Evolutionary conservation across 2,329 filamentous ascomycete genomes (phyloP), one percentile per base, ranked within the genome.

Genomic region (Epichloe baconii): DNA sequence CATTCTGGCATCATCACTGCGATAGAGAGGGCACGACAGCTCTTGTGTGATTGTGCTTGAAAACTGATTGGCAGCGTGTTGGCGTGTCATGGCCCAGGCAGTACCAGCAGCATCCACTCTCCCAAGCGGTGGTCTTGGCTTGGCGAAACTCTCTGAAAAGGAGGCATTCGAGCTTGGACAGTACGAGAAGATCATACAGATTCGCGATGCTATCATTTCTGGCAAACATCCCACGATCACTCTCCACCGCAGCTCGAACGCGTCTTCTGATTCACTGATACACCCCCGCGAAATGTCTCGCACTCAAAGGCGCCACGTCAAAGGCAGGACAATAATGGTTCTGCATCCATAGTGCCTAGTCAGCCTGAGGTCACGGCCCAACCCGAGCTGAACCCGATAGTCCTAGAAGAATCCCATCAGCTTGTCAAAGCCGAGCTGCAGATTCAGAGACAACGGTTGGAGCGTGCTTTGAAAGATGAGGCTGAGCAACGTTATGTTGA

Each of bases 351-450:
- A 37, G 46, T 34, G 40, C 43, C 26, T 23, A 14, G 37, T 23
- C 44, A 63, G 56, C 69, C 63, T 60, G 69, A 68, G 54, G 74
- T 70, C 60, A 68, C 76, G 57, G 68, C 71, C 53, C 78, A 76
- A 56, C 80, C 82, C 54, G 82, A 84, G 66, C 86, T 93, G 69
- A 81, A 94, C 66, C 87, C 88, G 47, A 82, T 94, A 54, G 76
- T 94, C 59, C 76, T 94, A 66, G 84, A 87, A 63, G 95, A 95
- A 68, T 90, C 89, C 58, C 85, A 88, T 63, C 82, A 87, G 63
- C 74, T 94, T 58, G 81, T 93, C 63, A 85, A 82, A 69, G 88
- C 88, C 62, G 88, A 95, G 68, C 72, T 88, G 54, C 80, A 85
- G 64, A 69, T 91, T 56, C 87, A 88, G 68, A 82, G 91, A 55